Percentiles rank a stretch among this genome's conserved stretches.
phyloP scores from a whole-genome alignment of 352 stramenopile species.

The Phytophthora idaei region DNA sequence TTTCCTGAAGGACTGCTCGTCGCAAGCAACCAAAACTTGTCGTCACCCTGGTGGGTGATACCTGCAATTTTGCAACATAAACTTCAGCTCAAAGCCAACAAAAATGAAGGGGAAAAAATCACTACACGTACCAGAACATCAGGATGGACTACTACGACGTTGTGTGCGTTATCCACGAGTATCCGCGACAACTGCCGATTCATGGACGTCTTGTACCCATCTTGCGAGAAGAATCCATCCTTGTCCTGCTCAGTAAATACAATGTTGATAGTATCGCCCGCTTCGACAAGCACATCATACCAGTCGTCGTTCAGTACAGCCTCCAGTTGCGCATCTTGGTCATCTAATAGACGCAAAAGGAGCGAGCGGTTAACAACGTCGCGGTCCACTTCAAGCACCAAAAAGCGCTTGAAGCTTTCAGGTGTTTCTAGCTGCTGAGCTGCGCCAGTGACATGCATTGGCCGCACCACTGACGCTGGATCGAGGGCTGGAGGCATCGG shows the following conservation, averaged over 20 bases:
- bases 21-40: constrained; percentile 79
- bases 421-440: constrained; percentile 3
- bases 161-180: constrained; percentile 56
- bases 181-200: constrained; percentile 27
- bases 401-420: constrained; percentile 59
- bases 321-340: constrained; percentile 65
- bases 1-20: constrained; percentile 71
- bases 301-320: constrained; percentile 69
- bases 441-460: constrained; percentile 12
- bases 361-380: constrained; percentile 58
- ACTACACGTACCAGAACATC: constrained; percentile 65
- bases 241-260: constrained; percentile 65
- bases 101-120: background rate
- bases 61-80: constrained; percentile 38
- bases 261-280: constrained; percentile 82
- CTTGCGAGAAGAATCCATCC: constrained; percentile 52
- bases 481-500: constrained; percentile 7
- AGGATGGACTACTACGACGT: constrained; percentile 73
- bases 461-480: constrained; percentile 28
- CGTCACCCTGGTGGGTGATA: constrained; percentile 82
- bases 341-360: constrained; percentile 65
- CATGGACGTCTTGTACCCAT: constrained; percentile 5
- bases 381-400: constrained; percentile 71
- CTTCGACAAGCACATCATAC: constrained; percentile 77
- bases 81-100: constrained; percentile 5